These are phyloP conservation scores for Paracoccidioides lutzii DNA, from an alignment of 2,329 filamentous ascomycete species.

Conservation along the genomic window DNA sequence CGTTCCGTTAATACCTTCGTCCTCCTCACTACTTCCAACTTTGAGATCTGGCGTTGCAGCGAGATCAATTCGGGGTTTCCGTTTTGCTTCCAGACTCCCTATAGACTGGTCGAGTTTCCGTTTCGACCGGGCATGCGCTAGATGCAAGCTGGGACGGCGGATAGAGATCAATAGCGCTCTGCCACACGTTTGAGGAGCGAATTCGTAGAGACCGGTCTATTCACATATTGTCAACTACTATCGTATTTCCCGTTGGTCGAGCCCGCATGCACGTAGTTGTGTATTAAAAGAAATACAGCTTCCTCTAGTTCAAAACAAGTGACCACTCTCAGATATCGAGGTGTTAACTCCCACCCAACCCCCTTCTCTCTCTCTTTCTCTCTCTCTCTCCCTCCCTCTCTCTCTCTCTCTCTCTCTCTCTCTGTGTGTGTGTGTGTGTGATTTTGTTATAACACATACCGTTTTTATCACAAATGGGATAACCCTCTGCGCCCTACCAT, in stretches of 20 bases:
- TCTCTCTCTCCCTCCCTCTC: no score
- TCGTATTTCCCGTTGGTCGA: not conserved
- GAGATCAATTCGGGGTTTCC: not conserved
- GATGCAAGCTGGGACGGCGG: slow-evolving; percentile 10
- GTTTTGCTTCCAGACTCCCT: slow-evolving; percentile 28
- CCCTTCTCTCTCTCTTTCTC: no score
- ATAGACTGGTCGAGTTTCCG: slow-evolving; percentile 33
- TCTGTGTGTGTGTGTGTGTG: no score
- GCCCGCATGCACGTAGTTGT: not conserved
- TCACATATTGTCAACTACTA: not conserved
- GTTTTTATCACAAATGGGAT: slow-evolving; percentile 29
- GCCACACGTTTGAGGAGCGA: slow-evolving; percentile 3
- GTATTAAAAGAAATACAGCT: not conserved
- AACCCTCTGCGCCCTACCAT: slow-evolving; percentile 20
- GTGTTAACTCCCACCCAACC: no score
- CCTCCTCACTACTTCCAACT: not conserved
- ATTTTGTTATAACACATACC: slow-evolving; percentile 15
- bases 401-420: no score
- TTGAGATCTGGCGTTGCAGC: not conserved
- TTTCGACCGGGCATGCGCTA: slow-evolving; percentile 17
- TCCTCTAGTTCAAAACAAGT: not conserved
- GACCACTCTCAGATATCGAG: no score
- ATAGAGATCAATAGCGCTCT: slow-evolving; percentile 1
- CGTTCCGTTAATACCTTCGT: not conserved
- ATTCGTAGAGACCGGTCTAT: slow-evolving; percentile 2